Conservation (phyloP, 164 flowering plant genomes). For the Magnolia officinalis region DNA sequence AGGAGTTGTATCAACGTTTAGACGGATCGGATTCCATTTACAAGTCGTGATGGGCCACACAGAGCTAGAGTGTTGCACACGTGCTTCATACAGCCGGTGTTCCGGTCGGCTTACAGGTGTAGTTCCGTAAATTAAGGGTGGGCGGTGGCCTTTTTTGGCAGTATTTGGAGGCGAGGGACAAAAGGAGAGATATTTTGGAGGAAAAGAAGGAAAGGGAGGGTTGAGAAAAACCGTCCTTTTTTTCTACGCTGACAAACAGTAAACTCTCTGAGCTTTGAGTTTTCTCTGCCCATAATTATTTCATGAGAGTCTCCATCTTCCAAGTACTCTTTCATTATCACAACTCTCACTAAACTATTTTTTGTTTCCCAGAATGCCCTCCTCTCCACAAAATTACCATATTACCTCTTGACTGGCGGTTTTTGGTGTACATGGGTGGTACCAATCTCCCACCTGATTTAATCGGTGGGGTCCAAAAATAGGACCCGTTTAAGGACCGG, state of each 20-base stretch:
- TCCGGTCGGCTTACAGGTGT: too few species aligned
- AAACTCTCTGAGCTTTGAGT: slow-evolving; percentile 2
- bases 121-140: too few species aligned
- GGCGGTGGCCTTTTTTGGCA: too few species aligned
- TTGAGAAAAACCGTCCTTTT: slow-evolving; percentile 2
- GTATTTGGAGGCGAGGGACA: background rate
- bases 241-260: slow-evolving; percentile 1
- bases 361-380: background rate
- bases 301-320: slow-evolving; percentile 7
- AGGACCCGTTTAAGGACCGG: too few species aligned
- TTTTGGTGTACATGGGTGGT: too few species aligned
- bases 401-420: background rate
- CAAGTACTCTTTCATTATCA: slow-evolving; percentile 1
- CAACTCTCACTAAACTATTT: background rate
- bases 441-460: too few species aligned
- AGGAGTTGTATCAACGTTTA: too few species aligned
- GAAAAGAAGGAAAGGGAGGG: background rate
- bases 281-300: slow-evolving; percentile 2
- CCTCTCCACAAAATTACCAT: background rate
- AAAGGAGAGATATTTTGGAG: background rate
- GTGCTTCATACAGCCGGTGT: too few species aligned
- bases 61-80: too few species aligned
- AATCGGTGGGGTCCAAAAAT: too few species aligned
- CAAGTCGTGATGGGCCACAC: too few species aligned
- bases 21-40: too few species aligned